phyloP scores from a whole-genome alignment of 1,139 yeast species.

The Diutina pseudorugosa region DNA sequence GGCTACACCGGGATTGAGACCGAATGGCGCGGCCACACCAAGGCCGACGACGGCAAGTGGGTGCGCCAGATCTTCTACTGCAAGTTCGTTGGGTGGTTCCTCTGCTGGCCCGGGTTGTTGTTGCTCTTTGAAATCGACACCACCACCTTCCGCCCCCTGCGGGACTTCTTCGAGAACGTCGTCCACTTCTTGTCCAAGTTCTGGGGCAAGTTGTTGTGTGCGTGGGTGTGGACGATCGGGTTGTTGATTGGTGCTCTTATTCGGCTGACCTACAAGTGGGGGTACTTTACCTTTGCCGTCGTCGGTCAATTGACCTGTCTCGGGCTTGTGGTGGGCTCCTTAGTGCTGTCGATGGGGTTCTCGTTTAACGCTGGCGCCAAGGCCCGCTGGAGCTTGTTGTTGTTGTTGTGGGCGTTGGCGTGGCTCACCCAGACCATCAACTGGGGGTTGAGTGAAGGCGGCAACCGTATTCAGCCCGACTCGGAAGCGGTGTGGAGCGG shows the following conservation, averaged over 20 bases:
- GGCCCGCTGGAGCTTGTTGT: slow-evolving; percentile 12
- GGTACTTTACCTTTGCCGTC: slow-evolving; percentile 37
- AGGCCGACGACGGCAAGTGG: slow-evolving; percentile 22
- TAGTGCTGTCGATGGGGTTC: neutral
- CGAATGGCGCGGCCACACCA: slow-evolving; percentile 41
- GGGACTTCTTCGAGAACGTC: neutral
- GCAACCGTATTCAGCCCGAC: slow-evolving; percentile 52
- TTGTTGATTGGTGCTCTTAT: slow-evolving; percentile 44
- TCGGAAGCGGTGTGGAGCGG: slow-evolving; percentile 61
- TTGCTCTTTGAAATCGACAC: neutral
- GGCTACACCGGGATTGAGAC: slow-evolving; percentile 47
- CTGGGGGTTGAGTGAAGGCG: slow-evolving; percentile 62
- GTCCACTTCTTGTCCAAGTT: slow-evolving; percentile 15
- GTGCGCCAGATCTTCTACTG: slow-evolving; percentile 55
- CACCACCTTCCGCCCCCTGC: neutral
- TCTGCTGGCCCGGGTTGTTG: slow-evolving; percentile 17
- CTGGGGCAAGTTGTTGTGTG: slow-evolving; percentile 24
- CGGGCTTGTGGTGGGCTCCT: slow-evolving; percentile 12
- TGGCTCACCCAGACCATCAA: slow-evolving; percentile 42
- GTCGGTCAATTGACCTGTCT: slow-evolving; percentile 27
- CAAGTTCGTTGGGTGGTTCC: slow-evolving; percentile 57
- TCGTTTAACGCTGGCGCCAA: slow-evolving; percentile 6
- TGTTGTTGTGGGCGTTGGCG: slow-evolving; percentile 21
- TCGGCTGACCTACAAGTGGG: slow-evolving; percentile 54
- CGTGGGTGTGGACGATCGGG: slow-evolving; percentile 40